phyloP scores from a whole-genome alignment of 495 filamentous ascomycete genomes.

The Mytilinidion resinicola region DNA sequence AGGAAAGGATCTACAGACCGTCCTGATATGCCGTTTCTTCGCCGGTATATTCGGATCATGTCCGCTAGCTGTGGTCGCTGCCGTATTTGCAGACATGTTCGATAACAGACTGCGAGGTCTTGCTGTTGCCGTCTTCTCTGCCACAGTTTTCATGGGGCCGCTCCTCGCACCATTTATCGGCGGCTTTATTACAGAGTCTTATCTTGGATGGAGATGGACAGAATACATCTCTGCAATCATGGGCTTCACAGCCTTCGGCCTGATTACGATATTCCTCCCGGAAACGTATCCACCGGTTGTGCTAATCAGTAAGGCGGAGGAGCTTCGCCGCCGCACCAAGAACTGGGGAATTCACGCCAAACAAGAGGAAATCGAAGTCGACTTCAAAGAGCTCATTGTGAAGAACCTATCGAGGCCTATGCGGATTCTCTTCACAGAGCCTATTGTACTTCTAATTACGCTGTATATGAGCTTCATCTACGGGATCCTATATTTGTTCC shows the following conservation, averaged over 20 bases:
- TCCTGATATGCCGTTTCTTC: conserved; percentile 49
- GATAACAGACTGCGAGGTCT: conserved; percentile 43
- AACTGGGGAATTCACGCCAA: conserved; percentile 47
- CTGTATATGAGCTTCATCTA: conserved; percentile 41
- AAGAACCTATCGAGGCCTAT: conserved; percentile 44
- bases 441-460: conserved; percentile 43
- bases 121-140: conserved; percentile 47
- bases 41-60: conserved; percentile 46
- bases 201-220: conserved; percentile 25
- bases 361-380: conserved; percentile 44
- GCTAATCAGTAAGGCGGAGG: conserved; percentile 34
- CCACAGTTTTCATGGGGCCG: conserved; percentile 41
- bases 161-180: conserved; percentile 19
- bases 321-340: conserved; percentile 37
- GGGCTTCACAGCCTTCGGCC: conserved; percentile 11
- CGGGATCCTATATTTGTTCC: conserved; percentile 43
- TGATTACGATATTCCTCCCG: conserved; percentile 17
- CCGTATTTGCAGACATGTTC: conserved; percentile 48
- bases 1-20: conserved; percentile 40
- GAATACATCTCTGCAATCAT: conserved; percentile 21
- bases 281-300: conserved; percentile 27
- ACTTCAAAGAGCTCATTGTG: conserved; percentile 34
- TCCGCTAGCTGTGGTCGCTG: conserved; percentile 46
- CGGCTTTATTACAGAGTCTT: conserved; percentile 14
- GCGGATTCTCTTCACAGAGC: conserved; percentile 42